A percentile compares a stretch with the other conserved stretches of the same genome.
Conservation (phyloP, 352 stramenopile species). For the Pythium sp. region DNA sequence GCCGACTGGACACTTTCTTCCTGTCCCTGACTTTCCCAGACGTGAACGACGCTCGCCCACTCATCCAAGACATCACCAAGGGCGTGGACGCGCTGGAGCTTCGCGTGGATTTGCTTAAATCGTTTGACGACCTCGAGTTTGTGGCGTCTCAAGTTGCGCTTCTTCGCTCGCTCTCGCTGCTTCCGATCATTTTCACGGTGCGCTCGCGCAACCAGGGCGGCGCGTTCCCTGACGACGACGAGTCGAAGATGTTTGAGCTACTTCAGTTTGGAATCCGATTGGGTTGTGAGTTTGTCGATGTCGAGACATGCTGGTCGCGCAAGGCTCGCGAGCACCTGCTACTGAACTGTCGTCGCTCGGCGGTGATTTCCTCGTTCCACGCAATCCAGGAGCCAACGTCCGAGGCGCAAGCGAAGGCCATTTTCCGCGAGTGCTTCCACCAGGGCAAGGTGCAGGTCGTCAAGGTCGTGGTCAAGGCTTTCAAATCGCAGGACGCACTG, state of each 20-base stretch:
- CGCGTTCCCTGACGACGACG: conserved; percentile 90
- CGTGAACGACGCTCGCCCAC: conserved; percentile 37
- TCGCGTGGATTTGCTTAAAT: conserved; percentile 90
- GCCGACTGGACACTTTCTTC: conserved; percentile 69
- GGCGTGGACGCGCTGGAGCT: conserved; percentile 96
- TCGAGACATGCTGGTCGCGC: conserved; percentile 90
- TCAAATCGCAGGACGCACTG: conserved; percentile 80
- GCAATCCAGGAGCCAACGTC: conserved; percentile 52
- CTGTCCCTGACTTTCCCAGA: conserved; percentile 75
- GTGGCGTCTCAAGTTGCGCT: conserved; percentile 71
- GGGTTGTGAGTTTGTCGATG: conserved; percentile 95
- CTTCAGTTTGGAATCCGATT: conserved; percentile 89
- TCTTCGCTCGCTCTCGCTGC: conserved; percentile 82
- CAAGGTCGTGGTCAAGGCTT: conserved; percentile 90
- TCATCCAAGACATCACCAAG: conserved; percentile 50
- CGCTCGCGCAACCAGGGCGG: conserved; percentile 93
- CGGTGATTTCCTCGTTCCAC: conserved; percentile 81
- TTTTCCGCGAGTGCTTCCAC: conserved; percentile 74
- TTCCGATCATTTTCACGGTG: conserved; percentile 97
- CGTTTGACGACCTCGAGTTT: conserved; percentile 47
- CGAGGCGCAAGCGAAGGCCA: conserved; percentile 40
- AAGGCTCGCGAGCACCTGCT: conserved; percentile 62
- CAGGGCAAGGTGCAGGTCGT: conserved; percentile 81
- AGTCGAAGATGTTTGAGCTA: conserved; percentile 85
- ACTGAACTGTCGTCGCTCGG: conserved; percentile 34